Percentiles rank a stretch among this genome's conserved stretches.
Evolutionary conservation across 768 basidiomycete species (phyloP).

Genomic region (Glaciozyma martinii): DNA sequence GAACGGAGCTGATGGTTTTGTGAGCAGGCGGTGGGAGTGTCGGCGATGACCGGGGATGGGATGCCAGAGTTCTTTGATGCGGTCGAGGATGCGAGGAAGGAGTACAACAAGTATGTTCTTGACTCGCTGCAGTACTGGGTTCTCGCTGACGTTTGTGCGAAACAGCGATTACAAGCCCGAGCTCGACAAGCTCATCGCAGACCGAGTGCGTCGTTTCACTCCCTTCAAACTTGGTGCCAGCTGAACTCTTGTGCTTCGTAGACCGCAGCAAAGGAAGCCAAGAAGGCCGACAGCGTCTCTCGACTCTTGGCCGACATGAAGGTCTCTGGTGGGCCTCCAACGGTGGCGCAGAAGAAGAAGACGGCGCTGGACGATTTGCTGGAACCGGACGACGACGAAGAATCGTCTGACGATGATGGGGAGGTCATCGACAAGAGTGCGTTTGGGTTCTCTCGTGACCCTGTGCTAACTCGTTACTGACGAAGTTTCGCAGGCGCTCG

Average conservation of each 20-base stretch:
- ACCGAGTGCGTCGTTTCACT: conserved; percentile 32
- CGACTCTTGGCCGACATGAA: conserved; percentile 69
- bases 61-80: conserved; percentile 84
- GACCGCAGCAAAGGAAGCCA: conserved; percentile 45
- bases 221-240: background rate
- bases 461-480: background rate
- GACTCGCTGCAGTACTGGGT: too few relatives aligned
- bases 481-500: conserved; percentile 8
- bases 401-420: conserved; percentile 20
- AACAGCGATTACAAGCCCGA: conserved; percentile 85
- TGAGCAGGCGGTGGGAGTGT: conserved; percentile 80
- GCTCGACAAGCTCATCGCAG: conserved; percentile 54
- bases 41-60: conserved; percentile 90
- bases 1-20: background rate
- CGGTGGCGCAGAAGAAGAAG: conserved; percentile 7
- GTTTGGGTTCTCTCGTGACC: background rate
- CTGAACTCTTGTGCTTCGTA: background rate
- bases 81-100: conserved; percentile 73
- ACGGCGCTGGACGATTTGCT: conserved; percentile 24
- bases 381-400: conserved; percentile 21
- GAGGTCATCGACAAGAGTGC: conserved; percentile 29
- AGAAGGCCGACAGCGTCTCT: conserved; percentile 67
- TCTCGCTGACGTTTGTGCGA: background rate
- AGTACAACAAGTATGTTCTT: conserved; percentile 72
- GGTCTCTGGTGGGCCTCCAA: conserved; percentile 38